Base-by-base conservation (phyloP, 495 filamentous ascomycete genomes). In the Penicillium soppii region DNA sequence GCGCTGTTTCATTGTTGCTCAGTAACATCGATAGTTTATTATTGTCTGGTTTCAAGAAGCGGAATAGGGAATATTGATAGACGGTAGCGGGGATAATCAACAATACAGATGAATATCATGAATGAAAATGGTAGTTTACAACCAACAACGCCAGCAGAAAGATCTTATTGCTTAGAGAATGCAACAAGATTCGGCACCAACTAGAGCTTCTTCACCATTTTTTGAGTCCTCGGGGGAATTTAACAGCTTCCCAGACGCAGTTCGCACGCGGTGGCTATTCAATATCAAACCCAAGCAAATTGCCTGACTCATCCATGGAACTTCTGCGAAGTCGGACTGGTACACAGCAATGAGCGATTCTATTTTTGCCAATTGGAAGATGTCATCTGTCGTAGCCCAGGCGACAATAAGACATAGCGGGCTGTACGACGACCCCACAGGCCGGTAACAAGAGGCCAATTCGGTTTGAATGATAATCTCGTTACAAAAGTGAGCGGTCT, bases 221-320 rank as follows among this genome's bases (percentile, higher is more conserved):
- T 12, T 12, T n/a, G n/a, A n/a, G n/a, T 26, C n/a, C 3, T 3
- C 3, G 10, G 16, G 6, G 16, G 16, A 22, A 12, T 44, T 7
- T 17, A 6, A 22, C 16, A 20, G 4, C 5, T 20, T 44, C 17
- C 13, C 43, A 20, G 33, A 27, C 59, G 67, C 7, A 42, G 43
- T 15, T 19, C 48, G 17, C 30, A 23, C 27, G 3, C 48, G 43
- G 72, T 79, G 52, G 73, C 72, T 17, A 55, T 53, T 43, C 76
- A 51, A 37, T 1, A 21, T 26, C 26, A 21, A 35, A 5, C 19
- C 16, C 15, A 51, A 17, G 39, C 48, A 51, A 0, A 20, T 13
- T 78, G 62, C 60, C 75, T 9, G 74, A 79, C 26, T 36, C 5
- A 58, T 36, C 59, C 55, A 62, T 4, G 29, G 48, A 2, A 47